These are phyloP conservation scores for Aquanectria penicillioides DNA, from an alignment of 2,329 filamentous ascomycete genomes.

Conservation along the genomic window DNA sequence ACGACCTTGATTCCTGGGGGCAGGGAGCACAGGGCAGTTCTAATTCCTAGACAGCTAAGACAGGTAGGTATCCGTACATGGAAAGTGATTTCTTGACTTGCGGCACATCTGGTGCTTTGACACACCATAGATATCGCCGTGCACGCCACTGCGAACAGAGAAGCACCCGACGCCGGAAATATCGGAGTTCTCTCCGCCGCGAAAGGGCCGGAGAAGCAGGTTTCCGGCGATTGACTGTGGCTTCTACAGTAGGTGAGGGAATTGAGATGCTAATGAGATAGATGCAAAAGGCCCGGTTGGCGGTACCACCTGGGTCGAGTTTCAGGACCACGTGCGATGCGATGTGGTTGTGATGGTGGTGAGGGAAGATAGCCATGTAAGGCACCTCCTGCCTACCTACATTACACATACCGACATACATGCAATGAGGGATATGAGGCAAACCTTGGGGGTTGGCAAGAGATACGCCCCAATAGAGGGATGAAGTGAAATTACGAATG, in stretches of 20 bases:
- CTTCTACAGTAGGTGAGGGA: background rate
- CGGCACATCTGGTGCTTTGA: no score
- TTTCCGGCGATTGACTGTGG: background rate
- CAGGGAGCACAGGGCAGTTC: background rate
- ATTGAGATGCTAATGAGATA: background rate
- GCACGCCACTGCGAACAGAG: background rate
- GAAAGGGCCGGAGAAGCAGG: background rate
- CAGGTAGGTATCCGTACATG: background rate
- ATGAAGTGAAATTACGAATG: background rate
- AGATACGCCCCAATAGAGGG: no score
- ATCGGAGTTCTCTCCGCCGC: conserved; percentile 15
- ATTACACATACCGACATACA: no score
- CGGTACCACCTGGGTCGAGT: background rate
- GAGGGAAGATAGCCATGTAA: background rate
- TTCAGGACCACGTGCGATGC: conserved; percentile 1
- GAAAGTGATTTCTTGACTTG: no score
- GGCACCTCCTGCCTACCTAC: background rate
- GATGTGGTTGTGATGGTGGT: background rate
- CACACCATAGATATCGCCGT: no score
- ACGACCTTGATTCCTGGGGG: background rate
- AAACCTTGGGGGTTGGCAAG: no score
- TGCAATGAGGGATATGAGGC: no score
- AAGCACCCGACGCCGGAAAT: background rate
- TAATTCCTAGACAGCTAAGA: background rate
- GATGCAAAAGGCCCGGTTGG: background rate